Evolutionary conservation across 129 eudicot species (phyloP).

Genomic region (Escallonia rubra): DNA sequence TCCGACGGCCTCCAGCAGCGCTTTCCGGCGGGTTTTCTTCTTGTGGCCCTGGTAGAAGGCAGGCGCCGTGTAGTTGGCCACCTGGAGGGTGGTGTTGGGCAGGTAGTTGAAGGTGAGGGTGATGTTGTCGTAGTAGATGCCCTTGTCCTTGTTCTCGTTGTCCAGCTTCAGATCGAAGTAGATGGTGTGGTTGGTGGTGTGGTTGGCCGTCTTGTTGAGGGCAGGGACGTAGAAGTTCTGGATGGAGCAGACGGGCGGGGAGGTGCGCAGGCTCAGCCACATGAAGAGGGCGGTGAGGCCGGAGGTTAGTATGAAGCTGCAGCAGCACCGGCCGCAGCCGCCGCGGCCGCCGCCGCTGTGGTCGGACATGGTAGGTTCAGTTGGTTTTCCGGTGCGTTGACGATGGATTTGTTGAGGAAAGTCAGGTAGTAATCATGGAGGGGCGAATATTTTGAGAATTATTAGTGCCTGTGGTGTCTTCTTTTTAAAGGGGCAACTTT

Average conservation of each 20-base stretch:
- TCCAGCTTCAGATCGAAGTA: conserved; percentile 59
- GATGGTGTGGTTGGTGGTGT: conserved; percentile 34
- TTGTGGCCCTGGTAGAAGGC: conserved; percentile 60
- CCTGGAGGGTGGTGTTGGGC: not conserved
- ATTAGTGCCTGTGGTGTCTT: too few species aligned
- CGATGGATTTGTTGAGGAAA: too few species aligned
- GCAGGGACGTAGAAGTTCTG: conserved; percentile 56
- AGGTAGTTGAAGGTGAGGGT: conserved; percentile 32
- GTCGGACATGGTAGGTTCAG: conserved; percentile 25
- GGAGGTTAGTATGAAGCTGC: conserved; percentile 42
- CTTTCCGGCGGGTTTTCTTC: conserved; percentile 36
- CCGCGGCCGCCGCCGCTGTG: conserved; percentile 17
- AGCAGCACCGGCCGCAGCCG: conserved; percentile 43
- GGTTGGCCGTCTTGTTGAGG: conserved; percentile 36
- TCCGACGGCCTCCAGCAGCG: conserved; percentile 18
- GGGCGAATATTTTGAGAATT: too few species aligned
- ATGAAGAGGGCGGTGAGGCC: conserved; percentile 58
- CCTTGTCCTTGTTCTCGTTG: conserved; percentile 60
- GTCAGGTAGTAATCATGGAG: too few species aligned
- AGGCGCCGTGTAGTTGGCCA: conserved; percentile 32
- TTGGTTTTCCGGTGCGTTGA: not conserved
- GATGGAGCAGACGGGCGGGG: conserved; percentile 49
- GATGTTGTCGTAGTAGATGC: conserved; percentile 41
- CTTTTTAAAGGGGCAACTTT: too few species aligned
- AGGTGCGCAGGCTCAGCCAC: conserved; percentile 63